A percentile compares a stretch with the other conserved stretches of the same genome.
Conservation (phyloP, 768 basidiomycete species). For the Collybia sp. region DNA sequence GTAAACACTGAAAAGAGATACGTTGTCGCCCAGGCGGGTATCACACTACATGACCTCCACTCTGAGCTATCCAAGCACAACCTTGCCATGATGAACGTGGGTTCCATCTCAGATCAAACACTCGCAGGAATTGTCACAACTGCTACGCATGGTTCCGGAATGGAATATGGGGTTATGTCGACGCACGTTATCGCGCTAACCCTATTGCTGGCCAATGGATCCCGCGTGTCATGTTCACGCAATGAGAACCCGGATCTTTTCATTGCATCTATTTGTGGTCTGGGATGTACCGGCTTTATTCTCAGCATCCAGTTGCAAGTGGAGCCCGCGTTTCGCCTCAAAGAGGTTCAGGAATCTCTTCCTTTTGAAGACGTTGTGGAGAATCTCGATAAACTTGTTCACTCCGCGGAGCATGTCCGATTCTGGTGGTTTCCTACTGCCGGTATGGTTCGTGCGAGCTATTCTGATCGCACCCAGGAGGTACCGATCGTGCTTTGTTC, state of each 20-base stretch:
- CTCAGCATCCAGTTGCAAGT: constrained; percentile 73
- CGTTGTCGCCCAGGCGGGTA: constrained; percentile 73
- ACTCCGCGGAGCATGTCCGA: constrained; percentile 81
- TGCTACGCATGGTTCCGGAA: constrained; percentile 91
- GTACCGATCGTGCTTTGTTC: constrained; percentile 33
- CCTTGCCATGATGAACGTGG: constrained; percentile 88
- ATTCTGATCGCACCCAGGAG: constrained; percentile 72
- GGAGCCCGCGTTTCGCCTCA: constrained; percentile 77
- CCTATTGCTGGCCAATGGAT: constrained; percentile 74
- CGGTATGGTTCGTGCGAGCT: constrained; percentile 64
- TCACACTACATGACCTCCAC: constrained; percentile 75
- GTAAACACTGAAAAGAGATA: constrained; percentile 63
- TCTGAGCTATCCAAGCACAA: constrained; percentile 53
- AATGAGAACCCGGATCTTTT: constrained; percentile 71
- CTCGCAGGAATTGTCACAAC: constrained; percentile 91
- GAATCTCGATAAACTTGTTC: constrained; percentile 49
- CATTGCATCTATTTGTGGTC: constrained; percentile 83
- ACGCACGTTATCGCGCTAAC: constrained; percentile 73
- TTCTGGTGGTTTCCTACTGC: constrained; percentile 94
- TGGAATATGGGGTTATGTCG: constrained; percentile 75
- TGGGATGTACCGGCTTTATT: constrained; percentile 89
- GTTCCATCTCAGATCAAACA: constrained; percentile 95
- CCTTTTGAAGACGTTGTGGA: constrained; percentile 59
- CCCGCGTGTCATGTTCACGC: constrained; percentile 62
- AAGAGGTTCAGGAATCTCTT: constrained; percentile 61